Base-by-base conservation (phyloP, 2,329 filamentous ascomycete species). In the Penicillium sp. region DNA sequence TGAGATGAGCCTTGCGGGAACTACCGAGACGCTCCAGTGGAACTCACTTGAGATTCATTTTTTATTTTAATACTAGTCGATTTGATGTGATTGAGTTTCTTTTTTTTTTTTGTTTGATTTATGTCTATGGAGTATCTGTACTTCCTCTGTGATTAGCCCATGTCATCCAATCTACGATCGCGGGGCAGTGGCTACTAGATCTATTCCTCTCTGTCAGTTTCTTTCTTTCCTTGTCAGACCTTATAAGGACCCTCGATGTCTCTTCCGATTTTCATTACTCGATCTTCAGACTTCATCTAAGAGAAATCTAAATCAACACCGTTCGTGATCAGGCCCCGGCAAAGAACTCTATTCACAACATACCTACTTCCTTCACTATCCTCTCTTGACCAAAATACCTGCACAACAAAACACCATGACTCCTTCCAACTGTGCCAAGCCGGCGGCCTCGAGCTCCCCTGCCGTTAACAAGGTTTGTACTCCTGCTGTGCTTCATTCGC, bases 401-500 rank as follows among this genome's bases (percentile, higher is more conserved):
- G 16, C 39, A 27, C n/a, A 42, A 13, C 32, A 2, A 11, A 14
- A 11, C 14, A 56, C 19, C 11, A 63, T 64, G 61, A 40, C 53
- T 44, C 19, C 40, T 36, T 39, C 57, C 2, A 14, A 45, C 16
- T 48, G 51, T 53, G 40, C 23, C 34, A 40, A 45, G 1, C 40
- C 51, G 18, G 50, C 23, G 44, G 61, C 56, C 57, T 54, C 57
- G 30, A 50, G 30, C 55, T 51, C 51, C 6, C 14, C 39, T 30
- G 38, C 14, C 18, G 16, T 51, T 10, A 60, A 47, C 51, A 64
- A 60, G 60, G 61, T 65, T 55, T 39, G 60, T 57, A 10, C 32
- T 27, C 36, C 2, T 14, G 6, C 23, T 16, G 23, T 42, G 6
- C 26, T 23, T 30, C 46, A 38, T 36, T 14, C 11, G 41, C 19